Evolutionary conservation across 192 early-diverging fungal genomes (phyloP).

Genomic region (Lobosporangium transversale): DNA sequence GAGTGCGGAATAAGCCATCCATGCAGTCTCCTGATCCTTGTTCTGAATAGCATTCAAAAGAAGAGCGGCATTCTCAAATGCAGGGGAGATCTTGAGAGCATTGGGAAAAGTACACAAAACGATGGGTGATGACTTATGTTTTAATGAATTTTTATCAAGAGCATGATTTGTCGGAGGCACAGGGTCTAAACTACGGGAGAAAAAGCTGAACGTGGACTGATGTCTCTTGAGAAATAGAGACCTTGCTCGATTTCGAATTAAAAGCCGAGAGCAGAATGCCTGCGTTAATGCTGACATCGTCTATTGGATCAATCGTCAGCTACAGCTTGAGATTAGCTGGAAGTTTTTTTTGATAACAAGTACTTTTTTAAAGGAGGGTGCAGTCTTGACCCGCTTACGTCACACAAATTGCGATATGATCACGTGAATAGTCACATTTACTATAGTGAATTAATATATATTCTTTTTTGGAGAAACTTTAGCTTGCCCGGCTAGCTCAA

Average conservation of each 20-base stretch:
- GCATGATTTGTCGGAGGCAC: no score
- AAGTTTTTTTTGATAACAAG: no score
- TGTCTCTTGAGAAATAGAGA: constrained; percentile 17
- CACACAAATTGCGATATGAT: no score
- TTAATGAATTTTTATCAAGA: no score
- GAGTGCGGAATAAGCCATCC: constrained; percentile 42
- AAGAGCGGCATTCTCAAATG: constrained; percentile 32
- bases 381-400: no score
- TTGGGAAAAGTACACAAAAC: no score
- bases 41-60: constrained; percentile 38
- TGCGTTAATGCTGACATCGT: constrained; percentile 16
- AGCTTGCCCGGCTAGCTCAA: constrained; percentile 27
- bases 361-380: no score
- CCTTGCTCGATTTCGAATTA: constrained; percentile 17
- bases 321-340: no score
- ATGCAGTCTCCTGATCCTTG: constrained; percentile 49
- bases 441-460: no score
- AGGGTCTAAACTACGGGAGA: constrained; percentile 24
- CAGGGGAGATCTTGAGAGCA: constrained; percentile 30
- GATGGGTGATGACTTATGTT: no score
- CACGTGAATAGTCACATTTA: no score
- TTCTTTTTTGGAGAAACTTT: no score
- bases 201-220: constrained; percentile 49
- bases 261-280: constrained; percentile 16
- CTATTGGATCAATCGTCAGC: neutral